Conservation (phyloP, 192 early-diverging fungal species). For the Dispira simplex region DNA sequence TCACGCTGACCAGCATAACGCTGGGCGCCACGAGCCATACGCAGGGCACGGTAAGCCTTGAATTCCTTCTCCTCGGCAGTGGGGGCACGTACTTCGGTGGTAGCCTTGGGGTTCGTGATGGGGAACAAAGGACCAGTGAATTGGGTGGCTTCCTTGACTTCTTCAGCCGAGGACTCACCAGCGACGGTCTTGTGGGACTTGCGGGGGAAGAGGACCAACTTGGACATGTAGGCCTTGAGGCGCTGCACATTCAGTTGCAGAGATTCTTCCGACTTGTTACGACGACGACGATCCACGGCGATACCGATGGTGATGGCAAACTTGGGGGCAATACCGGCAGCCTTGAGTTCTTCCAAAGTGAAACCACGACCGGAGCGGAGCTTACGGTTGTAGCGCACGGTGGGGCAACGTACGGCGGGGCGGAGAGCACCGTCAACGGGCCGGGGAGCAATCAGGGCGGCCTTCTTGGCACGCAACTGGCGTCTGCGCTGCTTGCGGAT, state of each 20-base stretch:
- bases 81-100: conserved; percentile 27
- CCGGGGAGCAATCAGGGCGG: conserved; percentile 87
- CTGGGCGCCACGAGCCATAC: conserved; percentile 24
- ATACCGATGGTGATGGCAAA: conserved; percentile 90
- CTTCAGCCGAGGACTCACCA: conserved; percentile 13
- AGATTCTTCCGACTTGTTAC: conserved; percentile 92
- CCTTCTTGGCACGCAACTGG: conserved; percentile 81
- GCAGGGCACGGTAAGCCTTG: conserved; percentile 26
- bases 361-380: conserved; percentile 93
- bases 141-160: conserved; percentile 6
- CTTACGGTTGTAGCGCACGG: conserved; percentile 97
- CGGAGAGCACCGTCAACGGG: conserved; percentile 92
- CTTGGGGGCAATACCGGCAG: conserved; percentile 83
- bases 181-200: conserved; percentile 72
- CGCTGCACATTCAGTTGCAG: conserved; percentile 85
- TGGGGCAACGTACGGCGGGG: conserved; percentile 91
- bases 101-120: conserved; percentile 27
- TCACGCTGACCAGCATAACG: conserved; percentile 9
- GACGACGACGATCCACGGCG: conserved; percentile 90
- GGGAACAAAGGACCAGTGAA: conserved; percentile 1
- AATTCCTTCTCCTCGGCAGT: conserved; percentile 36
- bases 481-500: conserved; percentile 88
- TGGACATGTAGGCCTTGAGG: conserved; percentile 84
- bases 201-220: conserved; percentile 94
- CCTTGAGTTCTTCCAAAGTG: conserved; percentile 97